Conservation (phyloP, 2,329 filamentous ascomycete genomes). For the Botrytis pseudocinerea region DNA sequence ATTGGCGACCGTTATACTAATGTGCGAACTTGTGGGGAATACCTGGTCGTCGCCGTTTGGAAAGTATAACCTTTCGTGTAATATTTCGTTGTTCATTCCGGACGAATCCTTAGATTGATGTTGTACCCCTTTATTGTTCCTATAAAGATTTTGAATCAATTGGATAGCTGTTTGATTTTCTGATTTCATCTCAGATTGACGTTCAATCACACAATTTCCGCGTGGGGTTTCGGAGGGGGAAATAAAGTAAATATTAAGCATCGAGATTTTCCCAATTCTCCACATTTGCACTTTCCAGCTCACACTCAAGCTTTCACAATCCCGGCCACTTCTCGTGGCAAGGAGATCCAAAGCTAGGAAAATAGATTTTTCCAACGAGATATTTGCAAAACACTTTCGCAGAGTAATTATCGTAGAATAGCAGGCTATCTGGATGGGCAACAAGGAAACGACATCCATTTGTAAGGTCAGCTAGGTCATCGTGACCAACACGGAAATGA, state of each 20-base stretch:
- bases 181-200: background rate
- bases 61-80: background rate
- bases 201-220: background rate
- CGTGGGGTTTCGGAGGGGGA: background rate
- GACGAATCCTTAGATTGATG: background rate
- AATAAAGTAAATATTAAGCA: conserved; percentile 9
- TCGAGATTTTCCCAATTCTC: background rate
- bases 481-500: conserved; percentile 2
- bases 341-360: background rate
- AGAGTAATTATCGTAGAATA: background rate
- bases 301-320: conserved; percentile 4
- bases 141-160: background rate
- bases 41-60: background rate
- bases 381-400: background rate
- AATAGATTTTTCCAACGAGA: background rate
- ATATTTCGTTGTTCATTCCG: background rate
- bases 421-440: background rate
- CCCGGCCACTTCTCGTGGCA: background rate
- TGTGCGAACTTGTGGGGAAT: conserved; percentile 16
- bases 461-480: background rate
- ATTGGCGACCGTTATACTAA: conserved; percentile 5
- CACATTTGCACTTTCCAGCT: background rate
- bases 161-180: background rate
- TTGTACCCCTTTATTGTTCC: background rate
- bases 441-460: background rate